phyloP scores from a whole-genome alignment of 139 green algal species.

The Coelastrella sp. region DNA sequence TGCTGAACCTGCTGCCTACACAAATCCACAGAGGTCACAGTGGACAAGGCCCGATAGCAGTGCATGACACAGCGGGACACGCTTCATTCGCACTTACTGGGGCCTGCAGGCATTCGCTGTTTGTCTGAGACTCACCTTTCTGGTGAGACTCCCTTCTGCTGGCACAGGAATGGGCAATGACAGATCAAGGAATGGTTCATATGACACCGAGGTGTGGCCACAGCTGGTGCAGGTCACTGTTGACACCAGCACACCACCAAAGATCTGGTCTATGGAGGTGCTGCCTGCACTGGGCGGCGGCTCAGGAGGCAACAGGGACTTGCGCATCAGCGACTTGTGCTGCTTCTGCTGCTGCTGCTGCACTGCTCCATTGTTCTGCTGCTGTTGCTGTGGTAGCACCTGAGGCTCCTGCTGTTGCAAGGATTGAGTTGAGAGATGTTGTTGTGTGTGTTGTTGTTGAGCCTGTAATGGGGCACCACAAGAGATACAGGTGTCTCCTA shows the following conservation, averaged over 20 bases:
- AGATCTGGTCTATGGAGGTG: conserved; percentile 51
- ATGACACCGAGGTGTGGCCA: conserved; percentile 43
- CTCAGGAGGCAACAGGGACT: conserved; percentile 45
- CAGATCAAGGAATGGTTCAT: conserved; percentile 67
- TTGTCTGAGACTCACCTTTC: conserved; percentile 24
- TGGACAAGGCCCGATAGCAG: too few relatives aligned
- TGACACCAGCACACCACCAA: conserved; percentile 66
- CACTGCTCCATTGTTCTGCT: not conserved
- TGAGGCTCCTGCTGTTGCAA: not conserved
- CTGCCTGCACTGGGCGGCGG: conserved; percentile 15
- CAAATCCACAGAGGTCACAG: too few relatives aligned
- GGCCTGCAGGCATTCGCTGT: not conserved
- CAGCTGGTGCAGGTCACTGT: conserved; percentile 60
- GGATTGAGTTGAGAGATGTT: not conserved
- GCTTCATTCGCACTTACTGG: too few relatives aligned
- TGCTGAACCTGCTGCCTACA: too few relatives aligned
- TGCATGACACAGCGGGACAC: too few relatives aligned
- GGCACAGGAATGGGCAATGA: conserved; percentile 68
- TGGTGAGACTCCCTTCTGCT: not conserved
- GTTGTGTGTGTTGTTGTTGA: not conserved
- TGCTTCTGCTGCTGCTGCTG: not conserved
- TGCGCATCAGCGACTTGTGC: conserved; percentile 3
- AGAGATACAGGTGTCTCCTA: not conserved
- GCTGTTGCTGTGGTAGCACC: not conserved
- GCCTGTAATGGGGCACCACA: not conserved